Conservation (phyloP, 108 stramenopile species). For the Skeletonema tropicum region DNA sequence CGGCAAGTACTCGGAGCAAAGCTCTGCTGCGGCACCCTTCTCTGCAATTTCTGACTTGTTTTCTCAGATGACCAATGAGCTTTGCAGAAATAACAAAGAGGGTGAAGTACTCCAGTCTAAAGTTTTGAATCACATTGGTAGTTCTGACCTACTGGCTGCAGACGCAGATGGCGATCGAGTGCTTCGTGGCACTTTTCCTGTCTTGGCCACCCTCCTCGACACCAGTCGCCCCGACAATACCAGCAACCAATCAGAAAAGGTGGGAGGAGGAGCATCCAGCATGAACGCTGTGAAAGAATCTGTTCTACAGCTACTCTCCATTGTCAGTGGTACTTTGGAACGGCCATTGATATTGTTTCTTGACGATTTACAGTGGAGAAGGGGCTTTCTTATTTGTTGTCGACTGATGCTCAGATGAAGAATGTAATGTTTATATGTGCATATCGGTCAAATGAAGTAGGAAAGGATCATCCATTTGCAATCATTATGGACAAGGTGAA, state of each 20-base stretch:
- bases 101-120: not conserved
- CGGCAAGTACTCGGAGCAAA: conserved; percentile 16
- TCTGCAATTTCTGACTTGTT: conserved; percentile 4
- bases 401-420: not conserved
- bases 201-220: conserved; percentile 7
- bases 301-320: conserved; percentile 12
- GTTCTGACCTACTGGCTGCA: not conserved
- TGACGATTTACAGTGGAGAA: conserved; percentile 18
- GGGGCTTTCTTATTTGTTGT: conserved; percentile 14
- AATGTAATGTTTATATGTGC: conserved; percentile 36
- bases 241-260: not conserved
- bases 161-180: conserved; percentile 4
- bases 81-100: not conserved
- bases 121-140: not conserved
- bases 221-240: not conserved
- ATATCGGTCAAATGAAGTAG: conserved; percentile 45
- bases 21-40: conserved; percentile 16
- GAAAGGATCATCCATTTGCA: conserved; percentile 5
- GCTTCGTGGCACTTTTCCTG: conserved; percentile 10
- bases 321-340: conserved; percentile 11
- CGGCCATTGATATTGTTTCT: conserved; percentile 17
- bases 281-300: conserved; percentile 4
- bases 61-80: not conserved
- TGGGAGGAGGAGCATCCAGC: not conserved
- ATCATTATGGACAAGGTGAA: conserved; percentile 16